Base-by-base conservation (phyloP, 225 moss, liverwort and hornwort species). In the Polytrichum commune region DNA sequence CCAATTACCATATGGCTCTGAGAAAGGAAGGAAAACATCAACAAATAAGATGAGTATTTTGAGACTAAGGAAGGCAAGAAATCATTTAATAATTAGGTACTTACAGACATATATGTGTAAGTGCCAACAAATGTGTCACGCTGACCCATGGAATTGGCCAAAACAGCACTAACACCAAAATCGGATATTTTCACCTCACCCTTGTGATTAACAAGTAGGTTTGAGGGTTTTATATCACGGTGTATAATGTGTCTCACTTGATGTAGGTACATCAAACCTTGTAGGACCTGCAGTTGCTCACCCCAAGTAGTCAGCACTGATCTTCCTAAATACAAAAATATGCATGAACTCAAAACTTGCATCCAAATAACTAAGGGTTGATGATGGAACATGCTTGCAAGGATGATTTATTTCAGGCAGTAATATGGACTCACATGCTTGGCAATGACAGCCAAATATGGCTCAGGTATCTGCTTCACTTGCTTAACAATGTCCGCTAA, bases 151-250 rank as follows among this genome's bases (percentile, higher is more conserved):
- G 92, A 93, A 62, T 87, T 86, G 7, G 83, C 88, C 81, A 93
- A 70, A 62, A 88, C 81, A 28, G 90, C 92, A 78, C 92, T 93
- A 24, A 93, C 92, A 60, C 92, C 92, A 76, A 93, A 93, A 77
- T 93, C 92, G 46, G 92, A 90, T 28, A 93, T 93, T 60, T 93
- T 93, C 19, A 90, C 92, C 68, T 93, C 92, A 27, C 92, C 90
- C 60, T 75, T 86, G 73, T 87, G 84, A 69, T 93, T 93, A 46
- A 93, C 77, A 22, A 93, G 81, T 70, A 93, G 73, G 71, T 93
- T 93, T 19, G 92, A 90, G 64, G 92, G 92, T 81, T 93, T 93
- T 29, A 93, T 90, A 60, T 93, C 92, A 56, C 92, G 82, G 64
- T 93, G 92, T 55, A 93, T 86, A 57, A 93, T 93, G 82, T 79